A percentile compares a stretch with the other conserved stretches of the same genome.
Conservation (phyloP, 495 filamentous ascomycete genomes). For the Penicillium cosmopolitanum region DNA sequence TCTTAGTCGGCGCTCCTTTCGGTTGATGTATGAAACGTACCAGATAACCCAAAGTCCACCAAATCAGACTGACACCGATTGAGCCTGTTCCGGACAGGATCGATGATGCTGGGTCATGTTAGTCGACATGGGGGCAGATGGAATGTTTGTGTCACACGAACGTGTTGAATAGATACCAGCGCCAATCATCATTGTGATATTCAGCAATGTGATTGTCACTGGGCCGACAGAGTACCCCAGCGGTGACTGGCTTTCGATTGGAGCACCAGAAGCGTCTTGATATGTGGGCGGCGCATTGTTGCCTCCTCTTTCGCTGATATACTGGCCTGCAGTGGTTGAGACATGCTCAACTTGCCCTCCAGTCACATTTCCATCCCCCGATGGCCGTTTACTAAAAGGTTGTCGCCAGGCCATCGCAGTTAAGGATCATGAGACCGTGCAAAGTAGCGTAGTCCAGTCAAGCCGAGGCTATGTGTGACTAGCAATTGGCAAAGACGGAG, state of each 20-base stretch:
- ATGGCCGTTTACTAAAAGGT: background rate
- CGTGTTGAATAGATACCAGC: constrained; percentile 59
- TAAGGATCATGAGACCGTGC: no score
- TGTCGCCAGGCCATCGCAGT: background rate
- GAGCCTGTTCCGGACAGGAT: constrained; percentile 55
- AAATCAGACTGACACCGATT: constrained; percentile 54
- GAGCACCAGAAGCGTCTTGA: constrained; percentile 58
- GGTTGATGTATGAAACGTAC: background rate
- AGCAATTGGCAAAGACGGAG: no score
- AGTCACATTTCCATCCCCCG: background rate
- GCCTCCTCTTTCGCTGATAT: constrained; percentile 46
- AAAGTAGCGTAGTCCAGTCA: no score
- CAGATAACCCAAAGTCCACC: constrained; percentile 46
- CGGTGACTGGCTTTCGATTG: constrained; percentile 54
- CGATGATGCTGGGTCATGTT: constrained; percentile 40
- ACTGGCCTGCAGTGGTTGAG: constrained; percentile 16
- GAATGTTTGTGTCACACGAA: background rate
- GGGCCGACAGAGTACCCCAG: constrained; percentile 57
- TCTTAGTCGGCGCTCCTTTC: background rate
- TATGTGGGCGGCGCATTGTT: constrained; percentile 54
- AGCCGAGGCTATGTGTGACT: no score
- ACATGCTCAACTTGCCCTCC: background rate
- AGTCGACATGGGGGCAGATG: background rate
- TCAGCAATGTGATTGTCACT: constrained; percentile 57
- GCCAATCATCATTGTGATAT: constrained; percentile 60